Conservation (phyloP, 2,329 filamentous ascomycete species). For the Penicillium capsulatum region DNA sequence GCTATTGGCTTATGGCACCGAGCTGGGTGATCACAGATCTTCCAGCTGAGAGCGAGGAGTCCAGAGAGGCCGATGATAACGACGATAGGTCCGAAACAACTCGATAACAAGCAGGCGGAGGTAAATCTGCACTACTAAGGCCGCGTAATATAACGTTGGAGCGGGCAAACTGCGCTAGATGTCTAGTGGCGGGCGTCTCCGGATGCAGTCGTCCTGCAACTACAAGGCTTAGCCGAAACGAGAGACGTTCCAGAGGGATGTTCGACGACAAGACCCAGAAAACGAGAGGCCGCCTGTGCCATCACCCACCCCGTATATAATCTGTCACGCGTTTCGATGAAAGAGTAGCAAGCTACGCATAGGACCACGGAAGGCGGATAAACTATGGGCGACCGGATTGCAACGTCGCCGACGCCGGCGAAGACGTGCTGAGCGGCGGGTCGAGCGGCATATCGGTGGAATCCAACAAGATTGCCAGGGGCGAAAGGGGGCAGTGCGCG, state of each 20-base stretch:
- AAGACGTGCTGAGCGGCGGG: background rate
- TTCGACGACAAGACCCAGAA: too few species aligned
- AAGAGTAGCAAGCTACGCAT: background rate
- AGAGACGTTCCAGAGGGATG: too few species aligned
- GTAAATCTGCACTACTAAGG: background rate
- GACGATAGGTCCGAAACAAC: too few species aligned
- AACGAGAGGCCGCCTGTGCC: too few species aligned
- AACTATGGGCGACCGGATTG: background rate
- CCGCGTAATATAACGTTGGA: background rate
- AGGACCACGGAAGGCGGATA: background rate
- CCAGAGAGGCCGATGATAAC: background rate
- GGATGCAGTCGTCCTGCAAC: too few species aligned
- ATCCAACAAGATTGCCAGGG: background rate
- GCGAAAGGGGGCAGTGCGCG: background rate
- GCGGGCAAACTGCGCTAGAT: background rate
- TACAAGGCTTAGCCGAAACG: too few species aligned
- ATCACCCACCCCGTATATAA: too few species aligned
- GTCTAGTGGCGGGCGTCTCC: background rate
- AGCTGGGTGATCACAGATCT: background rate
- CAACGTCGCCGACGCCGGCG: background rate
- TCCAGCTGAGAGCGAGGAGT: background rate
- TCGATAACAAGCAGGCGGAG: background rate
- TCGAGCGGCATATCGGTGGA: slow-evolving; percentile 2
- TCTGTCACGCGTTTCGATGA: background rate
- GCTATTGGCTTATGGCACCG: slow-evolving; percentile 1